These are phyloP conservation scores for Coemansia guatemalensis DNA, from an alignment of 192 early-diverging fungal species.

Conservation along the genomic window DNA sequence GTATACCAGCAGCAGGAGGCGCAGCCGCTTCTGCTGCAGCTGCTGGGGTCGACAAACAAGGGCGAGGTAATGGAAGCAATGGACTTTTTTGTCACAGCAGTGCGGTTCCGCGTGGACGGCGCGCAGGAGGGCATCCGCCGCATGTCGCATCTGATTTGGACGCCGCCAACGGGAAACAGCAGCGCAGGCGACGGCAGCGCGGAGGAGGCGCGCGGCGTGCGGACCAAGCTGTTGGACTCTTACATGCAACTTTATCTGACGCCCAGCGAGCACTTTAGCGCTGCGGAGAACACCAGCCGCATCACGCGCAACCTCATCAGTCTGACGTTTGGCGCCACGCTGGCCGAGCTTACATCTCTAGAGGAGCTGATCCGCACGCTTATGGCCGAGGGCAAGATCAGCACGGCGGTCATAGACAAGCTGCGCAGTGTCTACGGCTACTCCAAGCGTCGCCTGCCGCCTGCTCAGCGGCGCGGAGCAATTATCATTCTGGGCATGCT, in stretches of 20 bases:
- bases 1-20: conserved; percentile 76
- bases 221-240: conserved; percentile 72
- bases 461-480: conserved; percentile 78
- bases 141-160: conserved; percentile 97
- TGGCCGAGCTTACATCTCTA: conserved; percentile 93
- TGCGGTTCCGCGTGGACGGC: conserved; percentile 81
- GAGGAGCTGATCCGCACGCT: conserved; percentile 87
- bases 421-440: conserved; percentile 82
- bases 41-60: conserved; percentile 87
- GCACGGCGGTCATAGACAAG: conserved; percentile 66
- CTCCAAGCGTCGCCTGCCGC: conserved; percentile 62
- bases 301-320: conserved; percentile 61
- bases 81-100: conserved; percentile 87
- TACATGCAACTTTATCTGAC: conserved; percentile 81
- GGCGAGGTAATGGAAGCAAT: conserved; percentile 94
- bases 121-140: conserved; percentile 82
- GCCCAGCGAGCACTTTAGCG: conserved; percentile 42
- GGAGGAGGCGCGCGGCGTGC: conserved; percentile 72
- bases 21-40: conserved; percentile 74
- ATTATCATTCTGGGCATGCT: conserved; percentile 94
- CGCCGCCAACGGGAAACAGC: conserved; percentile 54
- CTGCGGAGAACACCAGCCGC: conserved; percentile 51
- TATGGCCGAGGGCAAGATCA: conserved; percentile 65
- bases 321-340: conserved; percentile 78
- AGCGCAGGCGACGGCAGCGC: conserved; percentile 17